These are phyloP conservation scores for Petunia secreta DNA, from an alignment of 257 asterid genomes.

Conservation along the genomic window DNA sequence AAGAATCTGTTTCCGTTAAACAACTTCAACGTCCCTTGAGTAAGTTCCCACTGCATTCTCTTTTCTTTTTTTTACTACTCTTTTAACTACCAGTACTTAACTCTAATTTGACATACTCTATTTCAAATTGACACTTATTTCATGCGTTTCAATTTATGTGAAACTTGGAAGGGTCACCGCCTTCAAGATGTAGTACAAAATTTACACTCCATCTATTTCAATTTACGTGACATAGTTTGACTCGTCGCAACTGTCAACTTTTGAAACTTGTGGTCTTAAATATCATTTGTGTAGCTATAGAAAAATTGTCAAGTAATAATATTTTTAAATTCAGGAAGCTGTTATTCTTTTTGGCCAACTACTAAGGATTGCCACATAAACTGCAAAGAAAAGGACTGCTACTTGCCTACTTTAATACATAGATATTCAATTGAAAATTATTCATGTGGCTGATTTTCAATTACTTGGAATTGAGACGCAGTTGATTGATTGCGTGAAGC, in stretches of 20 bases:
- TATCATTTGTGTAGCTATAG: too few relatives aligned
- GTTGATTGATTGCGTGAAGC: background rate
- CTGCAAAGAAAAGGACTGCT: too few relatives aligned
- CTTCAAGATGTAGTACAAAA: too few relatives aligned
- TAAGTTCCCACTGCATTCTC: slow-evolving; percentile 24
- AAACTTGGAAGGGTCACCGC: too few relatives aligned
- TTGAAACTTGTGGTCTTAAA: background rate
- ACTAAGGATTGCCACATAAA: too few relatives aligned
- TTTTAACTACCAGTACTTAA: background rate
- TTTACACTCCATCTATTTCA: too few relatives aligned
- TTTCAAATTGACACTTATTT: background rate
- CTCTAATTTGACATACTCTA: background rate
- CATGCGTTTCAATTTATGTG: too few relatives aligned
- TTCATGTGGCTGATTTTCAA: background rate
- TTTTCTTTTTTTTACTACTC: background rate
- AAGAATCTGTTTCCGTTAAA: slow-evolving; percentile 60
- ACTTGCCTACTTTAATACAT: too few relatives aligned
- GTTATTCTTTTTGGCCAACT: too few relatives aligned
- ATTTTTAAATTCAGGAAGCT: background rate
- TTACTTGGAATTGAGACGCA: background rate
- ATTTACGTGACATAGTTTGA: too few relatives aligned
- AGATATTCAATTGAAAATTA: background rate
- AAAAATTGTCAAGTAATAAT: too few relatives aligned
- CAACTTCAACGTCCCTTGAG: slow-evolving; percentile 85
- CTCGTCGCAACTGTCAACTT: too few relatives aligned